A percentile compares a stretch with the other conserved stretches of the same genome.
These are phyloP conservation scores for Mucor racemosus DNA, from an alignment of 371 early-diverging fungal genomes.

Conservation along the genomic window DNA sequence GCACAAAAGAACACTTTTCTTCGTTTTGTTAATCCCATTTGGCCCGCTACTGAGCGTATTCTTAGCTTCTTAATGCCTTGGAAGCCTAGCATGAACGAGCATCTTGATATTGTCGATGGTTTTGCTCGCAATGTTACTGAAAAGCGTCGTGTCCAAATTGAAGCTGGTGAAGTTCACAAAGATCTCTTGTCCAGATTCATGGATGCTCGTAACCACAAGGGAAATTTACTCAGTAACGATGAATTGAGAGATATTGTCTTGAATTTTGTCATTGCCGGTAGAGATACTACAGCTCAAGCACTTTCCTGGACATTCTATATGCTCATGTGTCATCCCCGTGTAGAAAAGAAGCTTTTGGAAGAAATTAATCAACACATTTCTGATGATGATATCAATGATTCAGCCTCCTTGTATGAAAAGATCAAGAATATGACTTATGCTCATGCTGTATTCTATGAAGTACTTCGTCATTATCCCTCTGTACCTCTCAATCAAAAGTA, in stretches of 20 bases:
- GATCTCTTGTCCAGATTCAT: slow-evolving; percentile 71
- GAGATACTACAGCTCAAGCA: slow-evolving; percentile 77
- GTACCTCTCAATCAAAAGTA: slow-evolving; percentile 72
- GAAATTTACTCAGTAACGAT: slow-evolving; percentile 51
- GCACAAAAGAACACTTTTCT: slow-evolving; percentile 44
- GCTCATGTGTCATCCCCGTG: slow-evolving; percentile 56
- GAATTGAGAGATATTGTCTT: slow-evolving; percentile 68
- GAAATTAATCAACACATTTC: slow-evolving; percentile 53
- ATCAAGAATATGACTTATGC: slow-evolving; percentile 60
- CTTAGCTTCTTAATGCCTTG: slow-evolving; percentile 32
- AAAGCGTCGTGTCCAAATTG: slow-evolving; percentile 44
- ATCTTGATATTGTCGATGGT: slow-evolving; percentile 48
- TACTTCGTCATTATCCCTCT: slow-evolving; percentile 71
- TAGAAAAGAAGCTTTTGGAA: slow-evolving; percentile 58
- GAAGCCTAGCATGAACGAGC: slow-evolving; percentile 42
- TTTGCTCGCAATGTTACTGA: slow-evolving; percentile 56
- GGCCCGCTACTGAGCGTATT: slow-evolving; percentile 48
- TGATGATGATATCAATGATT: slow-evolving; percentile 32
- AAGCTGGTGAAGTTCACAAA: slow-evolving; percentile 38
- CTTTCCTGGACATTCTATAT: slow-evolving; percentile 73
- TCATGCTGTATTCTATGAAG: slow-evolving; percentile 65
- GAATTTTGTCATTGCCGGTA: slow-evolving; percentile 72
- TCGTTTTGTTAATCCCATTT: slow-evolving; percentile 57
- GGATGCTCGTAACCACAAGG: slow-evolving; percentile 57
- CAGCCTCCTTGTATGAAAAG: slow-evolving; percentile 44